Base-by-base conservation (phyloP, 2,329 filamentous ascomycete species). In the Hymenotorrendiella dingleyae region DNA sequence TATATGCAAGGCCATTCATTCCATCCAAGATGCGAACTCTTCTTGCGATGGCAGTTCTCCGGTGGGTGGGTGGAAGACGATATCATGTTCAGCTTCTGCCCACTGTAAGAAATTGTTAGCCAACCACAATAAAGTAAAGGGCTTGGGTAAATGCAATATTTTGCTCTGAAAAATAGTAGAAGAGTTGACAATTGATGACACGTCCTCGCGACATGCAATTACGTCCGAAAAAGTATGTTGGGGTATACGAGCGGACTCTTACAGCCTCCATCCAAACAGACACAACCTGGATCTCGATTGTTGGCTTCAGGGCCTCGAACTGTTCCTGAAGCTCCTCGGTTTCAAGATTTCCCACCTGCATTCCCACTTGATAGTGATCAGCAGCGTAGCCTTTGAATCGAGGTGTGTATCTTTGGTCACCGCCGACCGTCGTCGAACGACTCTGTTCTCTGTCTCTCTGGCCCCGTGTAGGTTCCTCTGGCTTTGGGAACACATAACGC, bases 261-360 rank as follows among this genome's bases (percentile, higher is more conserved):
- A n/a, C n/a, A 6, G 43, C 46, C 35, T 49, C 35, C 46, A 49
- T 49, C 24, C 43, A 23, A 4, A 43, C 40, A 7, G 40, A 43
- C 23, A 32, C 40, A 12, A 44, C 36, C 24, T 47, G 45, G 14
- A 44, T 44, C 26, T 47, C 45, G 27, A 49, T 42, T 4, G 45
- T 33, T 10, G 42, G 39, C 17, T 45, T 43, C 8, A 39, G 17
- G 7, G 34, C 30, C 24, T 42, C 20, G 7, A 45, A 42, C 16
- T 43, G 33, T 4, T 40, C 41, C 16, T 41, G 41, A 19, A 35
- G 33, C 23, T 33, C 30, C 10, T 36, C 39, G 6, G 33, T 30
- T 11, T 35, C 19, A n/a, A 44, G 17, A 19, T 44, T 39, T n/a
- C 34, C 34, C 11, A 39, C 21, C 29, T 14, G 39, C 41, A 48